Percentiles rank a stretch among this genome's conserved stretches.
These are phyloP conservation scores for Henckelia pumila DNA, from an alignment of 257 asterid species.

Conservation along the genomic window DNA sequence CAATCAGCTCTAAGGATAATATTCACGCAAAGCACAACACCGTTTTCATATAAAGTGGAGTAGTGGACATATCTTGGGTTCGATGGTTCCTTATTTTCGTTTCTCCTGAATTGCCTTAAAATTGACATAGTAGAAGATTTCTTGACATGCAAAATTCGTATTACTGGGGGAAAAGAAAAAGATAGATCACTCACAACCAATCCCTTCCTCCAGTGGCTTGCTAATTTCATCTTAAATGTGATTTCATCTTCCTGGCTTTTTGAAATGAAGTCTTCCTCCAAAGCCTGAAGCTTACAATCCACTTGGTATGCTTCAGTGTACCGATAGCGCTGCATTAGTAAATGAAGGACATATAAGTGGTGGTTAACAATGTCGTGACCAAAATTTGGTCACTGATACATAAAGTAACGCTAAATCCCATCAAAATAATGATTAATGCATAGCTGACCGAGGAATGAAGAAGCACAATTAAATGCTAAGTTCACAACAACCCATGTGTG, in stretches of 20 bases:
- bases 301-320: slow-evolving; percentile 82
- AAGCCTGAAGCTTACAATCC: slow-evolving; percentile 57
- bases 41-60: slow-evolving; percentile 9
- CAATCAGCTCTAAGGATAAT: slow-evolving; percentile 14
- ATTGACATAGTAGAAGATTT: background rate
- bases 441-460: background rate
- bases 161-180: slow-evolving; percentile 10
- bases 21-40: slow-evolving; percentile 7
- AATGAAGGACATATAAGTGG: slow-evolving; percentile 27
- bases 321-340: slow-evolving; percentile 64
- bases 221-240: slow-evolving; percentile 47
- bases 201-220: slow-evolving; percentile 68
- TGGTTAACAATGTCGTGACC: slow-evolving; percentile 21
- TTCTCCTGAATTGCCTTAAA: background rate
- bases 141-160: background rate
- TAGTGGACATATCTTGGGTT: slow-evolving; percentile 3
- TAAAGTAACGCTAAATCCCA: slow-evolving; percentile 9
- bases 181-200: slow-evolving; percentile 69
- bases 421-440: background rate
- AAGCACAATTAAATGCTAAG: background rate
- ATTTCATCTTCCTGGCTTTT: slow-evolving; percentile 42
- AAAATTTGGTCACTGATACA: slow-evolving; percentile 7
- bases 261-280: slow-evolving; percentile 69
- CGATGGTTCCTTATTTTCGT: slow-evolving; percentile 8
- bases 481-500: background rate